A percentile compares a stretch with the other conserved stretches of the same genome.
Evolutionary conservation across 1,284 basidiomycete species (phyloP).

Genomic region (Leccinum subatratum): DNA sequence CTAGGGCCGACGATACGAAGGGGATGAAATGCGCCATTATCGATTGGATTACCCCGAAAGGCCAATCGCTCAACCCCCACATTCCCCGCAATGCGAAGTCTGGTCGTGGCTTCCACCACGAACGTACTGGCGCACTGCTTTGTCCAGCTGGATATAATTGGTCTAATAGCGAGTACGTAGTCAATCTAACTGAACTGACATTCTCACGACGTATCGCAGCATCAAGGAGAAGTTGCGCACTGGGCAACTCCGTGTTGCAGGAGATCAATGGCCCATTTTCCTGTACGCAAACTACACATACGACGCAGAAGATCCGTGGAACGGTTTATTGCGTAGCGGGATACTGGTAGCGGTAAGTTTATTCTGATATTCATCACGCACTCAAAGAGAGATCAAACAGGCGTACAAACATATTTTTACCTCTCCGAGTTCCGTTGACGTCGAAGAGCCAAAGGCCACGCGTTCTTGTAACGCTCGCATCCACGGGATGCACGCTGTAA

Average conservation of each 20-base stretch:
- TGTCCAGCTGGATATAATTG: neutral
- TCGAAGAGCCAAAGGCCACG: slow-evolving; percentile 5
- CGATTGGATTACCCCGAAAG: neutral
- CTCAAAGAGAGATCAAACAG: neutral
- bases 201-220: neutral
- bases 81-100: neutral
- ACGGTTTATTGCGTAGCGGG: neutral
- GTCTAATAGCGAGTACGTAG: neutral
- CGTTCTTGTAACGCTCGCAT: neutral
- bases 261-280: neutral
- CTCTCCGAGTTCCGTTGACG: slow-evolving; percentile 5
- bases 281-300: neutral
- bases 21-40: neutral
- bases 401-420: slow-evolving; percentile 11
- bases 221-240: neutral
- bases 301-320: neutral
- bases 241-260: neutral
- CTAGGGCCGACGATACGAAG: neutral
- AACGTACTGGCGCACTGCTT: neutral
- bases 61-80: neutral
- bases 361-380: neutral
- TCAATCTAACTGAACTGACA: neutral
- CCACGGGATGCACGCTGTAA: slow-evolving; percentile 1
- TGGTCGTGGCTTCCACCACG: neutral
- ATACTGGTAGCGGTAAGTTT: neutral